Evolutionary conservation across 768 basidiomycete species (phyloP).

Genomic region (Russula dissimulans): DNA sequence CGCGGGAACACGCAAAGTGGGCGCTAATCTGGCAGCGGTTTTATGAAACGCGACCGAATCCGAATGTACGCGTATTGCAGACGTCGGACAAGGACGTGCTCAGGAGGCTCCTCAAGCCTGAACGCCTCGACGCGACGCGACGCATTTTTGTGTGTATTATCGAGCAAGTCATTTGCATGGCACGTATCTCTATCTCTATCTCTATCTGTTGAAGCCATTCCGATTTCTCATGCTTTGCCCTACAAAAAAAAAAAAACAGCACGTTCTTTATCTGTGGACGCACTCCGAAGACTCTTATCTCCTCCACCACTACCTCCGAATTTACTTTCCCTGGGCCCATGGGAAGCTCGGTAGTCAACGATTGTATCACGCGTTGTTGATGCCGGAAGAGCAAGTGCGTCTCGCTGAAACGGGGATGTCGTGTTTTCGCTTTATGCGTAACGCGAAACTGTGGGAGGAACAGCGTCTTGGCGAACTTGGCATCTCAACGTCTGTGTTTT

Average conservation of each 20-base stretch:
- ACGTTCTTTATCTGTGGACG: constrained; percentile 15
- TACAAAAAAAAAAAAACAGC: neutral
- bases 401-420: constrained; percentile 5
- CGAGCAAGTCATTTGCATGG: constrained; percentile 7
- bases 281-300: constrained; percentile 11
- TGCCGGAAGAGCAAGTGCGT: constrained; percentile 9
- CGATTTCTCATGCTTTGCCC: neutral
- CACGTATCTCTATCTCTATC: neutral
- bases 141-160: constrained; percentile 4
- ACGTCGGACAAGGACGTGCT: constrained; percentile 7
- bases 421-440: constrained; percentile 11
- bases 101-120: constrained; percentile 12
- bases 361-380: constrained; percentile 3
- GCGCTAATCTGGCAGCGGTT: constrained; percentile 12
- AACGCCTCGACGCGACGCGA: constrained; percentile 8
- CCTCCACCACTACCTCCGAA: constrained; percentile 12
- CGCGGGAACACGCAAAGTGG: constrained; percentile 11
- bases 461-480: neutral
- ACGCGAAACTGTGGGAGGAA: constrained; percentile 16
- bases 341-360: constrained; percentile 3
- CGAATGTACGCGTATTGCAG: constrained; percentile 13
- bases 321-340: constrained; percentile 16
- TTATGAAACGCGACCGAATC: constrained; percentile 5
- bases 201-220: neutral
- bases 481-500: neutral